These are phyloP conservation scores for Boletellus sp. DNA, from an alignment of 1,284 basidiomycete genomes.

Conservation along the genomic window DNA sequence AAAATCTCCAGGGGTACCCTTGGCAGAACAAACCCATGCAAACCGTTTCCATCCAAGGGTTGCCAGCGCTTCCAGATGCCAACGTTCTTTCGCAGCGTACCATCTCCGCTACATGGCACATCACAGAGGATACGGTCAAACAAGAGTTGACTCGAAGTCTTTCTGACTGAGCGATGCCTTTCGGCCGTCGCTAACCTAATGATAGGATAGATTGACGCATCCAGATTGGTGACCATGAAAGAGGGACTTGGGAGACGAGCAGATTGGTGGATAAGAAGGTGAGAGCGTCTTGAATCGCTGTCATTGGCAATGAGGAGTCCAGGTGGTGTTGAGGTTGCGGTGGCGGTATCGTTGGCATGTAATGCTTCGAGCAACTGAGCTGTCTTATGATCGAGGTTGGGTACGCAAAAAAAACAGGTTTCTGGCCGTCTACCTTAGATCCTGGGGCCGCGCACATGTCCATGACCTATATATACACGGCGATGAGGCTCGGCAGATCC, in stretches of 20 bases:
- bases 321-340: slow-evolving; percentile 61
- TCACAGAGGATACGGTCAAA: slow-evolving; percentile 97
- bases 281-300: slow-evolving; percentile 90
- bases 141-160: slow-evolving; percentile 48
- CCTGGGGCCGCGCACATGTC: slow-evolving; percentile 99
- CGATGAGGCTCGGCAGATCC: not conserved
- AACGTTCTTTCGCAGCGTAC: slow-evolving; percentile 92
- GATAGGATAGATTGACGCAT: slow-evolving; percentile 86
- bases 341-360: slow-evolving; percentile 64
- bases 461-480: slow-evolving; percentile 58
- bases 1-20: not conserved
- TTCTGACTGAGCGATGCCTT: slow-evolving; percentile 21
- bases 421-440: slow-evolving; percentile 72
- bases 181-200: slow-evolving; percentile 44
- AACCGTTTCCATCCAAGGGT: slow-evolving; percentile 83
- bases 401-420: not conserved
- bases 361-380: slow-evolving; percentile 89
- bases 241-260: slow-evolving; percentile 90
- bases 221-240: slow-evolving; percentile 93
- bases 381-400: slow-evolving; percentile 46
- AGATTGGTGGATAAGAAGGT: slow-evolving; percentile 98
- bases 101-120: slow-evolving; percentile 97
- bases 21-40: slow-evolving; percentile 67
- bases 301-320: slow-evolving; percentile 90
- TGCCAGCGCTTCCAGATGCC: slow-evolving; percentile 96